Base-by-base conservation (phyloP, 225 moss, liverwort and hornwort species). In the Thuidium tamariscinum region DNA sequence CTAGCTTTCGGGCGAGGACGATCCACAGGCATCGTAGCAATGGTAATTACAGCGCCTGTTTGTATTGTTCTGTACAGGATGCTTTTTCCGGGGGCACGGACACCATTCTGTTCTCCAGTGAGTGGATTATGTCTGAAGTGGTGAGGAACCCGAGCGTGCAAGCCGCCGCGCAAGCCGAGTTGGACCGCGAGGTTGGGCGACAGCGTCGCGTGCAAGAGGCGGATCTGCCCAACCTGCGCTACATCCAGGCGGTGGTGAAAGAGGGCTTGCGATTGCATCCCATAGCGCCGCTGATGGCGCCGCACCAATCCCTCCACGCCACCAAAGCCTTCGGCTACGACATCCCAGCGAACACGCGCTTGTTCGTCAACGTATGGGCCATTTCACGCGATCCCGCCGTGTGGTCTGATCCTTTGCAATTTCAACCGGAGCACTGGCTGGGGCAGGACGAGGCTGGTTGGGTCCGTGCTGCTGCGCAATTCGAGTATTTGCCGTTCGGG, bases 321-420 rank as follows among this genome's bases (percentile, higher is more conserved):
- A 82, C 82, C 39, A 61, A 82, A 69, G 87, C 82, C 29, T 82
- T 74, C 39, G 86, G 83, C 25, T 90, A 83, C 30, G 72, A 46
- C 46, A 48, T 46, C 72, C 72, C 72, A 30, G 46, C 72, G 30
- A 72, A 72, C 30, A 82, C 90, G 13, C 68, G 54, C 60, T 81
- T 88, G 41, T 56, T 88, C 2, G 77, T 90, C 34, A 90, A 90
- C 59, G 85, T 88, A 17, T 90, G 86, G 83, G 88, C 90, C 7
- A 88, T 91, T 46, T 83, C 74, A 19, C 71, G 86, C 15, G 68
- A 91, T 68, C 42, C 81, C 14, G 23, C 57, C n/a, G 30, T 83
- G 25, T 88, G 88, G 91, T 22, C 29, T 0, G 60, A 88, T 17
- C 83, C 91, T 11, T 34, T 52, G 36, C 21, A 67, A 36, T 91